A percentile compares a stretch with the other conserved stretches of the same genome.
phyloP scores from a whole-genome alignment of 1,139 yeast species.

The Taphrina betulina region DNA sequence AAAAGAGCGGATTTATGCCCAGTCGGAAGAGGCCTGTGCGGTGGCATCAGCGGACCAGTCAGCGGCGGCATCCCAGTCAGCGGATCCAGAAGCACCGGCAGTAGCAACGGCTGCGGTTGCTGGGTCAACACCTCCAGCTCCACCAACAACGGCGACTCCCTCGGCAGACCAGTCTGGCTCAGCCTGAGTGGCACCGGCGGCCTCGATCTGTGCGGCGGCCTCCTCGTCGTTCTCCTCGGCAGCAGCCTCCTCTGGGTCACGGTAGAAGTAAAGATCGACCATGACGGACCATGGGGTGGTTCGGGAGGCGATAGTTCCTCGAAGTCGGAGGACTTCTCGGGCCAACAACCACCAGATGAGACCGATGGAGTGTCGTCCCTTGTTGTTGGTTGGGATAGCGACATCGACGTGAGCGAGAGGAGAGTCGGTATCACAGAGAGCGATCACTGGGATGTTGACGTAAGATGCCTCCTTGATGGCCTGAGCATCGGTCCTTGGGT shows the following conservation, averaged over 20 bases:
- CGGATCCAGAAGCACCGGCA: conserved; percentile 62
- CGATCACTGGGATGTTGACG: conserved; percentile 99
- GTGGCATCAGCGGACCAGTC: conserved; percentile 34
- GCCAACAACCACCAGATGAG: conserved; percentile 99
- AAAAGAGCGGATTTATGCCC: conserved; percentile 13
- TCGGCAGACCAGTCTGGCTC: conserved; percentile 52
- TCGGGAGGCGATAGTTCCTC: conserved; percentile 98
- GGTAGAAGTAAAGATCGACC: conserved; percentile 99
- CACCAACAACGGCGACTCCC: conserved; percentile 53
- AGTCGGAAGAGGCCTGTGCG: conserved; percentile 27
- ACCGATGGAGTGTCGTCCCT: conserved; percentile 99
- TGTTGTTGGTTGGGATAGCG: conserved; percentile 99
- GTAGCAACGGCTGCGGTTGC: conserved; percentile 78
- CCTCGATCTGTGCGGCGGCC: conserved; percentile 62
- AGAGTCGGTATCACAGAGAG: conserved; percentile 97
- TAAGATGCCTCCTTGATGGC: conserved; percentile 99
- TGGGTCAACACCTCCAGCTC: conserved; percentile 76
- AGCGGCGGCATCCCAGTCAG: conserved; percentile 87
- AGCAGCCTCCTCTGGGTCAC: conserved; percentile 99
- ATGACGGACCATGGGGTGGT: conserved; percentile 96
- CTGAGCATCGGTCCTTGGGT: conserved; percentile 99
- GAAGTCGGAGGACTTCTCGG: conserved; percentile 98
- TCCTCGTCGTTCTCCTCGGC: conserved; percentile 62
- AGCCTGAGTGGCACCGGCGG: conserved; percentile 57
- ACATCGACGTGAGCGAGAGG: conserved; percentile 99